These are phyloP conservation scores for Botrytis paeoniae DNA, from an alignment of 2,329 filamentous ascomycete species.

Conservation along the genomic window DNA sequence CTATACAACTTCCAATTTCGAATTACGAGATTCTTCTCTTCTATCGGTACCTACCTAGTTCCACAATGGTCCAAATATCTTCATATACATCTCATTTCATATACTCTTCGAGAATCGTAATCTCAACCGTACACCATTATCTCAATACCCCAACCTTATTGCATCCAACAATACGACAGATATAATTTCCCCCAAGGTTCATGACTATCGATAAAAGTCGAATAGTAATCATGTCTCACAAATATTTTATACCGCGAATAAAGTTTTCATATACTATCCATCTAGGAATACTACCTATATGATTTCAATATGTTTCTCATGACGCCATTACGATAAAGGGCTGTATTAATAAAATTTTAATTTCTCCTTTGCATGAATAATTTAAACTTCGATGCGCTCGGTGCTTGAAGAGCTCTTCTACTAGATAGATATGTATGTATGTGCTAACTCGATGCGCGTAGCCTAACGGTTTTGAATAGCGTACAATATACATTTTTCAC, in stretches of 20 bases:
- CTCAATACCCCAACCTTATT: neutral
- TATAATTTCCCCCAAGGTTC: neutral
- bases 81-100: neutral
- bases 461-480: neutral
- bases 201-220: neutral
- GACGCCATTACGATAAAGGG: neutral
- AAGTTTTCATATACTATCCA: neutral
- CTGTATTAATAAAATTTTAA: neutral
- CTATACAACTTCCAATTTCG: too few relatives aligned
- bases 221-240: neutral
- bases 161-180: neutral
- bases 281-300: neutral
- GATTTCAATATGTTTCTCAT: neutral
- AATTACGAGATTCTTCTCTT: neutral
- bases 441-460: neutral
- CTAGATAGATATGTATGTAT: too few relatives aligned
- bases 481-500: neutral
- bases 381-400: neutral
- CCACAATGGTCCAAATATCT: neutral
- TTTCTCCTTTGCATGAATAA: neutral
- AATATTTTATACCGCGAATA: neutral
- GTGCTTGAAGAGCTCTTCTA: neutral
- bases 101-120: neutral
- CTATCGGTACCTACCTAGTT: neutral
- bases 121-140: neutral